Conservation (phyloP, 441 rosid genomes). For the Kokia cookei region DNA sequence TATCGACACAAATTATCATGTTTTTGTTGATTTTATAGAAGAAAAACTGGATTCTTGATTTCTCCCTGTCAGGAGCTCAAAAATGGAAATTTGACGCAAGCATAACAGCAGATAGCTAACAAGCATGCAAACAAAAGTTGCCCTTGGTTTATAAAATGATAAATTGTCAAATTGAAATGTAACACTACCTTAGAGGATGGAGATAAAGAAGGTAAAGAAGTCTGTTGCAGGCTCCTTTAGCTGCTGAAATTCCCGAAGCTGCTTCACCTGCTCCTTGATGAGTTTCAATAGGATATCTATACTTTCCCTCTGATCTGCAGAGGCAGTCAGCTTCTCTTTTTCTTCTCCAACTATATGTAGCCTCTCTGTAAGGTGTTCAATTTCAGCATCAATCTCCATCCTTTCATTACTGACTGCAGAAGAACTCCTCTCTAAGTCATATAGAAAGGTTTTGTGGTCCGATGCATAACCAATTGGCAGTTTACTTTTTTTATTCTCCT, state of each 20-base stretch:
- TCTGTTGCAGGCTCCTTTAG: slow-evolving; percentile 23
- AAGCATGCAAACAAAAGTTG: not conserved
- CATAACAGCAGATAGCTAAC: not conserved
- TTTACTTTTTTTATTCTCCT: slow-evolving; percentile 16
- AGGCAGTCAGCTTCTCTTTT: slow-evolving; percentile 20
- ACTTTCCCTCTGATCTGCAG: slow-evolving; percentile 21
- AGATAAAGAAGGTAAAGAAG: slow-evolving; percentile 24
- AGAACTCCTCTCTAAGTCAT: slow-evolving; percentile 8
- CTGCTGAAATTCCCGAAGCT: slow-evolving; percentile 28
- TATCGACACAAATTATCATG: not conserved
- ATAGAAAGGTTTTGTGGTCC: slow-evolving; percentile 8
- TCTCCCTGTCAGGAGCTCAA: not conserved
- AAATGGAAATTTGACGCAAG: not conserved
- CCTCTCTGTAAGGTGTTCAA: slow-evolving; percentile 33
- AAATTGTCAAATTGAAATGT: not conserved
- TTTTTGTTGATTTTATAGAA: not conserved
- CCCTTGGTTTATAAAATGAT: not conserved
- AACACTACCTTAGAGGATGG: slow-evolving; percentile 33
- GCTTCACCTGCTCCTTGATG: slow-evolving; percentile 25
- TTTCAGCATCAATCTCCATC: slow-evolving; percentile 23
- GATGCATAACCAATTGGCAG: slow-evolving; percentile 1
- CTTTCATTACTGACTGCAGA: slow-evolving; percentile 12
- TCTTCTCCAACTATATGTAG: slow-evolving; percentile 22
- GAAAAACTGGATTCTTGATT: not conserved
- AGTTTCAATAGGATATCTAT: slow-evolving; percentile 14